Base-by-base conservation (phyloP, 83 land plant genomes). In the Picea mariana region DNA sequence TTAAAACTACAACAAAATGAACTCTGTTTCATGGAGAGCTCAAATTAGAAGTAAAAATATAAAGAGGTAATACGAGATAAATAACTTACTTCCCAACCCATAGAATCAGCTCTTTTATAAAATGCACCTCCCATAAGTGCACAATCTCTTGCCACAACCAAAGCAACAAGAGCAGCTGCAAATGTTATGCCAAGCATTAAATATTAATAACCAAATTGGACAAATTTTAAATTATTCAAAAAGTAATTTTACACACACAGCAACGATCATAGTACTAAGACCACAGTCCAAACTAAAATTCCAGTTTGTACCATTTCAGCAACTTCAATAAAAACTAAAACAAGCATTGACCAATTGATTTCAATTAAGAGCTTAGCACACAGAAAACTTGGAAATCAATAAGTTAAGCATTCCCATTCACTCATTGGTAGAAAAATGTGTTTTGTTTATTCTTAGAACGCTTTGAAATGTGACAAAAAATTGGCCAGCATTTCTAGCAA, bases 141-240 rank as follows among this genome's bases (percentile, higher is more conserved):
- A 84, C 82, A 91, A 83, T 94, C 99, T 73, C 99, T 85, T 47
- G 87, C 75, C 64, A 96, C 90, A 82, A 96, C 90, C 58, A 96
- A 81, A 8, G 85, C 90, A 75, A 96, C 99, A 84, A 96, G 91
- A 60, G 93, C 89, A 85, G 99, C 99, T 96, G 86, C 87, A 82
- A 49, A 83, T 40, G 52, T 42, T 40, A 72, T 72, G 24, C n/a
- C 55, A 42, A 72, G 34, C 76, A 72, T 40, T 8, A n/a, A 71
- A 38, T 72, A 49, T 72, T 72, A 72, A 44, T 38, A 18, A 40
- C 44, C 44, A 71, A 34, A 17, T 71, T 13, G 75, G 13, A 71
- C 71, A 87, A 31, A 81, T 24, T 21, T 63, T 12, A 80, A 9
- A 80, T 79, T 58, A 11, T 80, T 12, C 31, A 34, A 83, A 78